Base-by-base conservation (phyloP, 169 alveolate species). In the Pseudocohnilembus persalinus region DNA sequence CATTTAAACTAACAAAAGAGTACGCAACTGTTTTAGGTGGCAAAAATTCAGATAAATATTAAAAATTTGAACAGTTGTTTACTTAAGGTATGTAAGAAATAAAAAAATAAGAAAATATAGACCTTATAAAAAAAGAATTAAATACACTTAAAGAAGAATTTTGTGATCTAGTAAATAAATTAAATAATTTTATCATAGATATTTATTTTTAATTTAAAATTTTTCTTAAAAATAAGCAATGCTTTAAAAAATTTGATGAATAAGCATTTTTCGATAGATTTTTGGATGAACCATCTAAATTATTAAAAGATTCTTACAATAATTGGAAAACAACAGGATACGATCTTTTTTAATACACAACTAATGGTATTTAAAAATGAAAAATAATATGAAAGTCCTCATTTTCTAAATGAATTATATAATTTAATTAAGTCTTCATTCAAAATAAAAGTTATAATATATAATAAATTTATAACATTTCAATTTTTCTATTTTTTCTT, bases 1-100 rank as follows among this genome's bases (percentile, higher is more conserved):
- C 97, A 1, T 94, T 94, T 81, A 94, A 92, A 88, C 80, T 94
- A 31, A 94, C 96, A 28, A 73, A 88, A 77, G 97, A 94, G 72
- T 90, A 89, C 83, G 90, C 85, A 25, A 81, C 87, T 25, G 83
- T 92, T 32, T 65, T 90, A 74, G 96, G 95, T 0, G 97, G 97
- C 1, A 73, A 72, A 28, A 88, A 95, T 76, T 88, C 95, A 77
- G 91, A 90, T 63, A 89, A 92, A 91, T 93, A 90, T 84, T 65
- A 84, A 30, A 92, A 92, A 63, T 95, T 93, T 83, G 90, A 85
- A 81, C 49, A 91, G 30, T 83, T 91, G 29, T 30, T 95, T 25
- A 83, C 87, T 75, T 73, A 85, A 86, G 96, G 96, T 15, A 86
- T 93, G 73, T 75, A 34, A 77, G 96, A 90, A 75, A 77, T 94